These are phyloP conservation scores for Tricharina praecox DNA, from an alignment of 495 filamentous ascomycete genomes.

Conservation along the genomic window DNA sequence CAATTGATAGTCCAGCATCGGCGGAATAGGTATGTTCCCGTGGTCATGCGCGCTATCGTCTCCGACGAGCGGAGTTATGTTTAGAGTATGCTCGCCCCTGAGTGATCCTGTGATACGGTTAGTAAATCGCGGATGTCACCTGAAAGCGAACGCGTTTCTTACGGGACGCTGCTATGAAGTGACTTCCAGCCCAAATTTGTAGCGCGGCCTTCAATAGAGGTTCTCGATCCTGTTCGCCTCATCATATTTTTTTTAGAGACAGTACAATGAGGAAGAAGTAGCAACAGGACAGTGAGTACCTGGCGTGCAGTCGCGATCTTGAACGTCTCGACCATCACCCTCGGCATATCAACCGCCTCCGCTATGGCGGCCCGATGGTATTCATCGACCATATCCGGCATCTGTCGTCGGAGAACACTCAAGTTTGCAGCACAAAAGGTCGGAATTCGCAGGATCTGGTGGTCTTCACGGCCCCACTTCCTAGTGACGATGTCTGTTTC, in stretches of 20 bases:
- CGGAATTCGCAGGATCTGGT: not conserved
- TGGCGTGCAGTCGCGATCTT: not conserved
- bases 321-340: not conserved
- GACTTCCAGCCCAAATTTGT: constrained; percentile 38
- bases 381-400: not conserved
- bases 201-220: constrained; percentile 23
- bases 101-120: no score
- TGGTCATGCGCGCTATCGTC: constrained; percentile 31
- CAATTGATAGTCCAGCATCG: constrained; percentile 39
- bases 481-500: not conserved
- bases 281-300: not conserved
- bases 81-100: constrained; percentile 35
- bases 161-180: constrained; percentile 36
- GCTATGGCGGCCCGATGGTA: not conserved
- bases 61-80: constrained; percentile 33
- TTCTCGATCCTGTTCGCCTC: not conserved
- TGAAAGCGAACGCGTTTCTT: no score
- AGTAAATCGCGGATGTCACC: no score
- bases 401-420: not conserved
- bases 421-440: not conserved
- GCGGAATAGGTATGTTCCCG: constrained; percentile 36
- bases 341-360: not conserved
- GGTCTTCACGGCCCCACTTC: not conserved
- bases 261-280: not conserved
- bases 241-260: not conserved